phyloP scores from a whole-genome alignment of 345 rosid species.

The Bretschneidera sinensis region DNA sequence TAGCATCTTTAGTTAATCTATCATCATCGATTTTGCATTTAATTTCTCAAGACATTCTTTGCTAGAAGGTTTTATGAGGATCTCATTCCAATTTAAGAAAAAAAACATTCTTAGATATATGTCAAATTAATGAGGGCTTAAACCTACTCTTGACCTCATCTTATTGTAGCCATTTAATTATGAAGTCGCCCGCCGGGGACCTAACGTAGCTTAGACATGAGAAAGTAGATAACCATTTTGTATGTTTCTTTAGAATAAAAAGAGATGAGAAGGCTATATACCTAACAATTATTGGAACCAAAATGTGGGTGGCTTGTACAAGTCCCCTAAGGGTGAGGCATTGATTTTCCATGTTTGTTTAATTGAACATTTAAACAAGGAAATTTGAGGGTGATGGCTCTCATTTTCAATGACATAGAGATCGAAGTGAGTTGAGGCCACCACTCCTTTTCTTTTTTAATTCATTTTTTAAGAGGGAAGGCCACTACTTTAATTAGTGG shows the following conservation, averaged over 20 bases:
- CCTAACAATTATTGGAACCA: slow-evolving; percentile 1
- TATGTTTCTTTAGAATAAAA: not conserved
- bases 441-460: too few species aligned
- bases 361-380: not conserved
- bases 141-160: slow-evolving; percentile 8
- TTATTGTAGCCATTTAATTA: not conserved
- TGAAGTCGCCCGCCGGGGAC: not conserved
- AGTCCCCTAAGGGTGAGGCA: not conserved
- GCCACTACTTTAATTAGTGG: too few species aligned
- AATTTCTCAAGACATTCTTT: slow-evolving; percentile 1
- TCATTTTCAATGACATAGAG: slow-evolving; percentile 10
- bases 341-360: not conserved
- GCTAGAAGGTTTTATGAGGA: slow-evolving; percentile 17
- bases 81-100: slow-evolving; percentile 18
- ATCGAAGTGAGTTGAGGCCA: slow-evolving; percentile 7
- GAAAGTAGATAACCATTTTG: slow-evolving; percentile 1
- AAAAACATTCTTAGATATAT: not conserved
- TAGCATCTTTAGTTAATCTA: not conserved
- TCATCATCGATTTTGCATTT: slow-evolving; percentile 12
- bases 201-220: not conserved
- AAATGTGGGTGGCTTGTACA: not conserved
- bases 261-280: not conserved
- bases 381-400: not conserved
- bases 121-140: slow-evolving; percentile 3
- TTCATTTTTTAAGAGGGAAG: too few species aligned